Evolutionary conservation across 768 basidiomycete species (phyloP), one percentile per base, ranked within the genome.

Genomic region (Suillus sp.): DNA sequence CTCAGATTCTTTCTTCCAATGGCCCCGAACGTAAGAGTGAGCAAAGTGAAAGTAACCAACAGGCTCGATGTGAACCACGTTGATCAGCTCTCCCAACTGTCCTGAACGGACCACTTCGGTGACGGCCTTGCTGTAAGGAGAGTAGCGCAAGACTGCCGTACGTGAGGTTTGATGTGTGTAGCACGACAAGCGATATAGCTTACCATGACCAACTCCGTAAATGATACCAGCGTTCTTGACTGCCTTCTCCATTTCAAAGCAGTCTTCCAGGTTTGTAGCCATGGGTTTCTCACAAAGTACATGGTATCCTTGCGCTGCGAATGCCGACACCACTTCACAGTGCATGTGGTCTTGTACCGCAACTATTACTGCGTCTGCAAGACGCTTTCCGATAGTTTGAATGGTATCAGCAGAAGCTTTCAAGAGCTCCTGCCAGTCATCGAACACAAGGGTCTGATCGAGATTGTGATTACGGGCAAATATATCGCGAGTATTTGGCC

Each of bases 251-350:
- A 95, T 95, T 72, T 79, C 81, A 56, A 95, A 72, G 64, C 93
- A 91, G 66, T 92, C 92, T 60, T 83, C 79, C 42, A 90, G 69
- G 60, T 74, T 84, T 4, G 91, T 94, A 1, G 93, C 91, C 90
- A 96, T 92, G 0, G 94, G 94, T 72, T 96, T 96, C 82, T 96
- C 94, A 74, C 94, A 95, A 25, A 96, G 81, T 62, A 96, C 91
- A 68, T 94, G 88, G 70, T 95, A 95, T 1, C 92, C 92, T 69
- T 92, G 92, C 47, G 80, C 82, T 0, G 88, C 88, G 76, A 93
- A 94, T 0, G 88, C 91, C 10, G 84, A 71, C 0, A 90, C 84
- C 8, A 93, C 88, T 64, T 91, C 88, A 30, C 81, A 78, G 69
- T 96, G 94, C 83, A 92, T 82, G 43, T 82, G 78, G 69, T 96